Conservation (phyloP, 768 basidiomycete genomes). For the Sporobolomyces roseus region DNA sequence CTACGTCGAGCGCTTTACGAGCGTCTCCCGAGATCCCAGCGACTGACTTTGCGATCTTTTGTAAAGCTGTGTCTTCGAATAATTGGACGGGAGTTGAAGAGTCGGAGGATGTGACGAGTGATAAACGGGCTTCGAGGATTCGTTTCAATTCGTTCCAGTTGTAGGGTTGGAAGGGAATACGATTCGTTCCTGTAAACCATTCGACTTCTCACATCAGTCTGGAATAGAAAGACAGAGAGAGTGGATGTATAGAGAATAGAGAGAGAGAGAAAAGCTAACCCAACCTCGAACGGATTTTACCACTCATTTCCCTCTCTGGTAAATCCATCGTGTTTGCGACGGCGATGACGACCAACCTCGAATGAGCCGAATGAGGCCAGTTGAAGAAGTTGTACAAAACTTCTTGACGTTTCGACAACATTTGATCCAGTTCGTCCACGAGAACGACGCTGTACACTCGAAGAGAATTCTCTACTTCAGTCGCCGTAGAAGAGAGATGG, state of each 20-base stretch:
- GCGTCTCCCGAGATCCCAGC: slow-evolving; percentile 89
- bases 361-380: slow-evolving; percentile 87
- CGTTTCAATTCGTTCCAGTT: slow-evolving; percentile 68
- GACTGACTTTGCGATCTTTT: slow-evolving; percentile 75
- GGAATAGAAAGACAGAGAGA: background rate
- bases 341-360: slow-evolving; percentile 88
- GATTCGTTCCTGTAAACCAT: slow-evolving; percentile 64
- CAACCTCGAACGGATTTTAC: slow-evolving; percentile 83
- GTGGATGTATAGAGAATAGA: too few relatives aligned
- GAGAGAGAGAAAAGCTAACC: slow-evolving; percentile 55
- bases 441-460: slow-evolving; percentile 68
- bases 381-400: slow-evolving; percentile 99
- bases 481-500: too few relatives aligned
- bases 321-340: slow-evolving; percentile 98
- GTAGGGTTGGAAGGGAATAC: slow-evolving; percentile 91
- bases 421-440: slow-evolving; percentile 97
- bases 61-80: slow-evolving; percentile 68
- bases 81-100: slow-evolving; percentile 37
- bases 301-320: slow-evolving; percentile 87
- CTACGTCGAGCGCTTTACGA: slow-evolving; percentile 84
- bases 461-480: too few relatives aligned
- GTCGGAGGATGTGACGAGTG: slow-evolving; percentile 50
- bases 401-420: slow-evolving; percentile 92
- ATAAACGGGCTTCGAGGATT: slow-evolving; percentile 80
- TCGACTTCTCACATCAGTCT: background rate